Percentiles rank a stretch among this genome's conserved stretches.
Evolutionary conservation across 257 asterid genomes (phyloP).

Genomic region (Nicotiana tabacum): DNA sequence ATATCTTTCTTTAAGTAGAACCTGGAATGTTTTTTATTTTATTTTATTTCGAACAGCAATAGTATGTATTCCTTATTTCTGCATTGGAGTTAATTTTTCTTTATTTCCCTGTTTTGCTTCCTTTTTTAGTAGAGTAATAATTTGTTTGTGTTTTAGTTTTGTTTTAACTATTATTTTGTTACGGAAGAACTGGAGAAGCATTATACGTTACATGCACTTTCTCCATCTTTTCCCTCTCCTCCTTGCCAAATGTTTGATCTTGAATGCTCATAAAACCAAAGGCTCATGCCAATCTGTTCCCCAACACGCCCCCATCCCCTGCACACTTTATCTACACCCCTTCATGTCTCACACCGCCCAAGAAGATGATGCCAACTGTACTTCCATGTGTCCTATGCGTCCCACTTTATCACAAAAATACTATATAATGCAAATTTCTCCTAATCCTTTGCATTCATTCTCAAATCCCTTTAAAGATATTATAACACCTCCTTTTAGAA

Average conservation of each 20-base stretch:
- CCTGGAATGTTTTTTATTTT: neutral
- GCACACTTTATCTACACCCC: conserved; percentile 16
- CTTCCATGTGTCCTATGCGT: neutral
- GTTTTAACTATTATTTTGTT: neutral
- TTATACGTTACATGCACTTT: neutral
- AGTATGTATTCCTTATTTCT: neutral
- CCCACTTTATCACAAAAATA: conserved; percentile 1
- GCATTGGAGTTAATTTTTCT: neutral
- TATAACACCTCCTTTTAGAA: neutral
- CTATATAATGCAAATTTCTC: neutral
- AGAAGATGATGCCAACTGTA: conserved; percentile 10
- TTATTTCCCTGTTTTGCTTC: neutral
- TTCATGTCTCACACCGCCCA: conserved; percentile 9
- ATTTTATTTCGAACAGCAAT: neutral
- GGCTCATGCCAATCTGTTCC: neutral
- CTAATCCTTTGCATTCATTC: neutral
- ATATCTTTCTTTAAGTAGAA: neutral
- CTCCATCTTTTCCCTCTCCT: neutral
- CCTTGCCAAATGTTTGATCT: neutral
- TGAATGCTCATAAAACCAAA: neutral
- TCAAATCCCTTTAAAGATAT: neutral
- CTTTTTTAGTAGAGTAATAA: neutral
- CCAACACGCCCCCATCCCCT: neutral
- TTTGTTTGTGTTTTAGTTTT: neutral
- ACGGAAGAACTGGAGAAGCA: neutral